Evolutionary conservation across 225 moss, liverwort and hornwort genomes (phyloP), one percentile per base, ranked within the genome.

Genomic region (Ulota crispa): DNA sequence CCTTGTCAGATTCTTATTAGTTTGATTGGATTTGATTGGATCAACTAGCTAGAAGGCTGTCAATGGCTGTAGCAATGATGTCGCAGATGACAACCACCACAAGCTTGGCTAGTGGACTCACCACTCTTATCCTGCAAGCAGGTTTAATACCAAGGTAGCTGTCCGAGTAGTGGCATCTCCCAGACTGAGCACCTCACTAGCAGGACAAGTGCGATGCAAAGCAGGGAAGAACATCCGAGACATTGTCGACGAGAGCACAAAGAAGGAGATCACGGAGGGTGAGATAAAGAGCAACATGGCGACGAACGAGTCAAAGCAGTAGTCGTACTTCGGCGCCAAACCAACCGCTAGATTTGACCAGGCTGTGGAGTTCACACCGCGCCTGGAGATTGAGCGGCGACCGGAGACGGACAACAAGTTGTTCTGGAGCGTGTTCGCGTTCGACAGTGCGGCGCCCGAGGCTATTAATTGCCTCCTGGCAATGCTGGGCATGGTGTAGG

Each of bases 321-420:
- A 66, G 12, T 86, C 86, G 1, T 81, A 72, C 23, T 75, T 86
- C 59, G 83, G 86, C 9, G 77, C 86, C 50, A 76, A 83, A 72
- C 83, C 86, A 39, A 86, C 83, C 0, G 23, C 76, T 0, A 83
- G 86, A 3, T 72, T 83, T 23, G 72, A 77, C n/a, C 37, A 84
- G 27, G 84, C 84, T 0, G 62, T 84, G 21, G 79, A 80, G 15
- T 86, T 86, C 68, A 79, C 75, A 9, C 86, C 86, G 2, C 86
- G 86, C 67, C 80, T 80, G 1, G 86, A 86, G 80, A 79, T 86
- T 13, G 83, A 83, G 80, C 67, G 83, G 39, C 65, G 83, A 72
- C 50, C 50, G 0, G 50, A 50, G 50, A 50, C 50, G 18, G 50
- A 18, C 18, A 18, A 50, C 50, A 50, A 50, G 50, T 50, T 18